phyloP scores from a whole-genome alignment of 2,329 filamentous ascomycete species.

The Claviceps pazoutovae region DNA sequence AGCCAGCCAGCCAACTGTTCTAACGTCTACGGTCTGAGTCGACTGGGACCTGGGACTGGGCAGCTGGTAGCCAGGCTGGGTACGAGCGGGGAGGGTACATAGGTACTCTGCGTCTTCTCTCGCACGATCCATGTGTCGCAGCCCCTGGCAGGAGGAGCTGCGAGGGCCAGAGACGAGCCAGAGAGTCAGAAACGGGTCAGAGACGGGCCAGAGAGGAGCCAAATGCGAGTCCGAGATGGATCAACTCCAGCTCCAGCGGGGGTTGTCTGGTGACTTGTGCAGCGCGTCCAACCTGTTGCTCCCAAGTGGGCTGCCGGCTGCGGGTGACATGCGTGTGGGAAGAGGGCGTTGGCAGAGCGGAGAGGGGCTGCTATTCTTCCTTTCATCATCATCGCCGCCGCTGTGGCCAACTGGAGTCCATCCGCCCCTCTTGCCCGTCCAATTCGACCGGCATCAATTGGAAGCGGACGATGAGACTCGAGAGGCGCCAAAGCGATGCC shows the following conservation, averaged over 20 bases:
- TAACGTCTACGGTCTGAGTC: too few species aligned
- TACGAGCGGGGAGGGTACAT: neutral
- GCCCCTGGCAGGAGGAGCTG: slow-evolving; percentile 3
- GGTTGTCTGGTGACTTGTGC: slow-evolving; percentile 1
- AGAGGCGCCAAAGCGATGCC: slow-evolving; percentile 1
- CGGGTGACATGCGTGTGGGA: neutral
- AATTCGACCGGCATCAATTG: neutral
- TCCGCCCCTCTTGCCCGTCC: neutral
- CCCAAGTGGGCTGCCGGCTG: neutral
- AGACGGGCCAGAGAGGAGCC: neutral
- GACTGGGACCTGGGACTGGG: neutral
- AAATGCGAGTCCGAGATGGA: neutral
- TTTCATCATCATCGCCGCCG: neutral
- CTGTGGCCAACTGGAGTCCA: neutral
- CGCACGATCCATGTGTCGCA: neutral
- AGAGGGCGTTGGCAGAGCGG: neutral
- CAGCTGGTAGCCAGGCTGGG: neutral
- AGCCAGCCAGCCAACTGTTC: neutral
- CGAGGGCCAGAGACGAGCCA: neutral
- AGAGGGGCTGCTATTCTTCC: neutral
- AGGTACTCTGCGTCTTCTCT: neutral
- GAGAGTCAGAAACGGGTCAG: neutral
- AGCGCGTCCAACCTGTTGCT: neutral
- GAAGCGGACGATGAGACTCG: neutral
- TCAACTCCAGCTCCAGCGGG: neutral